phyloP scores from a whole-genome alignment of 2,329 filamentous ascomycete species.

The Colletotrichum sp. region DNA sequence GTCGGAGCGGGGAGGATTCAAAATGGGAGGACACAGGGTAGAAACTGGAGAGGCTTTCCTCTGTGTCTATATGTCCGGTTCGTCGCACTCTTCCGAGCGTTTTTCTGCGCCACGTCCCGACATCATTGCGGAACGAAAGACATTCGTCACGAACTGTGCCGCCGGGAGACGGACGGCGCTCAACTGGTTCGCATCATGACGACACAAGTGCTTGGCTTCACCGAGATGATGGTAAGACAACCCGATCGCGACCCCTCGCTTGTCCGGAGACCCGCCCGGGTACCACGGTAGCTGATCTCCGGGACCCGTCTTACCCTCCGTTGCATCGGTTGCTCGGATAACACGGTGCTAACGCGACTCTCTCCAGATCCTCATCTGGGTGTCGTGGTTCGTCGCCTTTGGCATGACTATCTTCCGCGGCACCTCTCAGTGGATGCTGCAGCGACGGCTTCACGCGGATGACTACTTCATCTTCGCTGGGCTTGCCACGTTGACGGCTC shows the following conservation, averaged over 20 bases:
- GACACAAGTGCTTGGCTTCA: background rate
- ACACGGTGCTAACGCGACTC: background rate
- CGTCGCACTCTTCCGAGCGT: background rate
- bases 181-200: background rate
- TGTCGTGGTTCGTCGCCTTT: background rate
- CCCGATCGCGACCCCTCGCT: background rate
- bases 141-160: background rate
- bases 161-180: background rate
- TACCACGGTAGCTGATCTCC: background rate
- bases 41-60: background rate
- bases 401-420: slow-evolving; percentile 1
- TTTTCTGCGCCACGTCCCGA: background rate
- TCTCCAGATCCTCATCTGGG: slow-evolving; percentile 1
- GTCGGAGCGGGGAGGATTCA: background rate
- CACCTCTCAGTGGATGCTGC: slow-evolving; percentile 11
- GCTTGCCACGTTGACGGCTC: background rate
- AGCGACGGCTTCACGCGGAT: background rate
- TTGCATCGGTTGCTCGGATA: background rate
- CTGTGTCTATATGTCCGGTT: background rate
- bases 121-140: background rate
- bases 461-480: slow-evolving; percentile 7
- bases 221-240: slow-evolving; percentile 1
- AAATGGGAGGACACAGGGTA: background rate
- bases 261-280: background rate
- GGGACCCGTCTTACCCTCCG: background rate